Evolutionary conservation across 2,329 filamentous ascomycete genomes (phyloP), one percentile per base, ranked within the genome.

Genomic region (Claviceps sp.): DNA sequence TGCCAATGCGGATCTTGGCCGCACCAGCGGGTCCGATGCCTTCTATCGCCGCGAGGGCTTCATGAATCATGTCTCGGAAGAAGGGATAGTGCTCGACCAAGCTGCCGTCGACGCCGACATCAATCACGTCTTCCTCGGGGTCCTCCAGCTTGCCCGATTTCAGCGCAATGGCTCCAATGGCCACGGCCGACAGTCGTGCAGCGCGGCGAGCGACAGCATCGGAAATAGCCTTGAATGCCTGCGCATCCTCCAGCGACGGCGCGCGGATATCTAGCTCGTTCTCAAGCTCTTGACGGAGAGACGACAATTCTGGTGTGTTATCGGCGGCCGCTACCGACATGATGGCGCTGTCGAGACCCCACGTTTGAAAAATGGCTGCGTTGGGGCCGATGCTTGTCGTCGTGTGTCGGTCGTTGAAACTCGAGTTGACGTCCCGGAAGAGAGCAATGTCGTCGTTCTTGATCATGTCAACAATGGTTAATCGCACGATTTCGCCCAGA

Each of bases 21-120:
- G 94, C 89, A 11, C 90, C 89, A 53, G 78, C 73, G 46, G 75
- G 71, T 4, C 91, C 91, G 60, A 97, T 86, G 55, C 85, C 81
- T 16, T 88, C 78, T 50, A 95, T 81, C 52, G 80, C 81, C 48
- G 82, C 73, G 54, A 97, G 74, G 6, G 87, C 87, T 63, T 95
- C 87, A 56, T 90, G 80, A 56, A 97, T 85, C 73, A 93, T 86
- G 52, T 86, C 84, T 58, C 93, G 83, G 70, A 96, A 98, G 63
- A 83, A 84, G 8, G 93, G 93, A 68, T 97, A 97, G 71, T 95
- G 93, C 69, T 97, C 93, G 2, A 97, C 89, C 50, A 98, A 73
- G 63, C 85, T 90, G 58, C 93, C 93, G 64, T 98, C 93, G 2
- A 97, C 91, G 61, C 93, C 93, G 60, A 98, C 81, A 64, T 98